These are phyloP conservation scores for Suillus subalutaceus DNA, from an alignment of 768 basidiomycete genomes.

Conservation along the genomic window DNA sequence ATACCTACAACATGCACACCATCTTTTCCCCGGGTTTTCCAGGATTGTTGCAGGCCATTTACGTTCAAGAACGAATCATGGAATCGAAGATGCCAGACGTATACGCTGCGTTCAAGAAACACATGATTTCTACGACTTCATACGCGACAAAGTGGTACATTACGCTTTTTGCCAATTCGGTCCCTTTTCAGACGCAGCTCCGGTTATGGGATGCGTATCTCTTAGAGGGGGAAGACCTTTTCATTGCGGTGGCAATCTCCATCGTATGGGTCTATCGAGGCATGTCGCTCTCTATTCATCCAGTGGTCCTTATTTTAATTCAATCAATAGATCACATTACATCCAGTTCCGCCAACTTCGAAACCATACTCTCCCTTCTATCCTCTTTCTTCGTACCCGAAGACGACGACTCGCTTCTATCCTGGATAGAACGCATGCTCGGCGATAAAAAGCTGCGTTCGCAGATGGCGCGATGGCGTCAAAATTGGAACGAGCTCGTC, in stretches of 20 bases:
- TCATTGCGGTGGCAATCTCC: conserved; percentile 82
- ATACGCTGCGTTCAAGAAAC: conserved; percentile 80
- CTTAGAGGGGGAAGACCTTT: conserved; percentile 87
- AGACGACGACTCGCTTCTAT: conserved; percentile 79
- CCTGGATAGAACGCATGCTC: conserved; percentile 73
- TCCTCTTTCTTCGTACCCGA: conserved; percentile 96
- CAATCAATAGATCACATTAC: conserved; percentile 74
- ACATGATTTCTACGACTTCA: conserved; percentile 90
- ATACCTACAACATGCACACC: conserved; percentile 82
- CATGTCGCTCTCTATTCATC: conserved; percentile 36
- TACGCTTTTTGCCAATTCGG: conserved; percentile 92
- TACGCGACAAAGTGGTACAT: conserved; percentile 99
- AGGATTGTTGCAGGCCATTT: conserved; percentile 93
- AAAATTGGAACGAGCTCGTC: conserved; percentile 77
- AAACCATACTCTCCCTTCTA: conserved; percentile 86
- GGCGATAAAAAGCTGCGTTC: conserved; percentile 66
- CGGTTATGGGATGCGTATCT: conserved; percentile 95
- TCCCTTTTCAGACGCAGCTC: conserved; percentile 94
- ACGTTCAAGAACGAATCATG: conserved; percentile 89
- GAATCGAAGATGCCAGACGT: conserved; percentile 90
- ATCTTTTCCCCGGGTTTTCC: conserved; percentile 96
- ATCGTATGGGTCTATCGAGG: conserved; percentile 93
- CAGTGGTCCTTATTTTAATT: conserved; percentile 11
- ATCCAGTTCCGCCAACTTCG: conserved; percentile 78
- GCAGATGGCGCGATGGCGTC: conserved; percentile 76